Conservation (phyloP, 2,329 filamentous ascomycete species). For the Pezicula radicicola region DNA sequence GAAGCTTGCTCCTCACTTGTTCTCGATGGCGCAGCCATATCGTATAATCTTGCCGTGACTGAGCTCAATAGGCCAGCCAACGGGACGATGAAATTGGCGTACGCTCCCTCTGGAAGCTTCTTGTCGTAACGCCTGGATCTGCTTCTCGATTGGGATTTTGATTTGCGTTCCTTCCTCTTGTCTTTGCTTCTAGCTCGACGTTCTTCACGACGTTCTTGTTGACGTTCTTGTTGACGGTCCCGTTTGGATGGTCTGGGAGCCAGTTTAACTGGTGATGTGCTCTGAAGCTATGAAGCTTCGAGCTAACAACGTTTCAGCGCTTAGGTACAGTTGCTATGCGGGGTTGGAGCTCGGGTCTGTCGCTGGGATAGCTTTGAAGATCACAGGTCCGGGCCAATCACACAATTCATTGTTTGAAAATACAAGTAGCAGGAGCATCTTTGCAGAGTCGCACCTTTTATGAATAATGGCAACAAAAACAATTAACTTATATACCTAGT, state of each 20-base stretch:
- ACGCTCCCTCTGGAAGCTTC: slow-evolving; percentile 2
- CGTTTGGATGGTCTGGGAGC: background rate
- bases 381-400: no score
- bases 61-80: slow-evolving; percentile 14
- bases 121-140: background rate
- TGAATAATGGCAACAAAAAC: no score
- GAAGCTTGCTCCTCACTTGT: slow-evolving; percentile 1
- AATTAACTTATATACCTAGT: no score
- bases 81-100: slow-evolving; percentile 17
- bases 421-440: no score
- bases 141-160: slow-evolving; percentile 4
- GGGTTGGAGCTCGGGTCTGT: background rate
- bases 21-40: slow-evolving; percentile 16
- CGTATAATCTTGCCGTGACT: slow-evolving; percentile 16
- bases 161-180: slow-evolving; percentile 3
- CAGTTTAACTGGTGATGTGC: slow-evolving; percentile 2
- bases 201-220: background rate
- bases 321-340: no score
- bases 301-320: background rate
- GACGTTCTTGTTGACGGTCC: background rate
- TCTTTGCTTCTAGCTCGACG: background rate
- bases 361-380: no score
- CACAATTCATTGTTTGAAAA: no score
- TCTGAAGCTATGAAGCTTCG: background rate
- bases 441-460: no score